These are phyloP conservation scores for Cladorrhinum sp. DNA, from an alignment of 2,329 filamentous ascomycete species.

Conservation along the genomic window DNA sequence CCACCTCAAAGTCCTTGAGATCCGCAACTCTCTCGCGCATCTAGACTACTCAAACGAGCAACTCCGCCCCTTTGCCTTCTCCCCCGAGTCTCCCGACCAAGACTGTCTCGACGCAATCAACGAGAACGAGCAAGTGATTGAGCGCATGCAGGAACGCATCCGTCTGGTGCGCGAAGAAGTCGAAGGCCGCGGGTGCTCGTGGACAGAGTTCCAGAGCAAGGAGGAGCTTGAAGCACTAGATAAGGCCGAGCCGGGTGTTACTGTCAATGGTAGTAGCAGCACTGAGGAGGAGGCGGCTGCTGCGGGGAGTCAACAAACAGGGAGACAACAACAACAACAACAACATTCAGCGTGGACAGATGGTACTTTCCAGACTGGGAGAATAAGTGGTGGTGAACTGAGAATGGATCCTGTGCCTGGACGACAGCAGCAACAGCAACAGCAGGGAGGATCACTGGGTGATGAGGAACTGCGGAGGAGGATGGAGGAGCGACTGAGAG, in stretches of 20 bases:
- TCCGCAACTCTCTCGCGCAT: constrained; percentile 71
- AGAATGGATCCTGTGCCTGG: constrained; percentile 38
- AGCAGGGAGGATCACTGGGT: constrained; percentile 46
- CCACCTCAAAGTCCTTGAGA: constrained; percentile 71
- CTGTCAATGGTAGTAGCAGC: not conserved
- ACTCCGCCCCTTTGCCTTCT: constrained; percentile 63
- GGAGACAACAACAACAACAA: constrained; percentile 13
- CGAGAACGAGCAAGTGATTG: constrained; percentile 69
- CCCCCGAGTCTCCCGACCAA: constrained; percentile 49
- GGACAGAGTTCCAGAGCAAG: constrained; percentile 54
- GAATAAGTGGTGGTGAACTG: constrained; percentile 50
- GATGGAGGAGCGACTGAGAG: constrained; percentile 53
- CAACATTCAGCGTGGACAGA: constrained; percentile 52
- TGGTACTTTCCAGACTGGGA: constrained; percentile 62
- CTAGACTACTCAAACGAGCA: constrained; percentile 72
- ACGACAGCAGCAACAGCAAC: constrained; percentile 2
- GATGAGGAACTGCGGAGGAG: constrained; percentile 58
- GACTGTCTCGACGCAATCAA: constrained; percentile 72
- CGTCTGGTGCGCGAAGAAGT: constrained; percentile 63
- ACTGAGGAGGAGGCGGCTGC: too few relatives aligned
- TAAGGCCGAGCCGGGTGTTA: constrained; percentile 9
- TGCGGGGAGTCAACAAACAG: too few relatives aligned
- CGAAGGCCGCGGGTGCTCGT: constrained; percentile 53
- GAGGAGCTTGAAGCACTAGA: constrained; percentile 40
- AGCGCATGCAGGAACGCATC: constrained; percentile 64